Percentiles rank a stretch among this genome's conserved stretches.
phyloP scores from a whole-genome alignment of 768 basidiomycete genomes.

The Macrolepiota dolichaula region DNA sequence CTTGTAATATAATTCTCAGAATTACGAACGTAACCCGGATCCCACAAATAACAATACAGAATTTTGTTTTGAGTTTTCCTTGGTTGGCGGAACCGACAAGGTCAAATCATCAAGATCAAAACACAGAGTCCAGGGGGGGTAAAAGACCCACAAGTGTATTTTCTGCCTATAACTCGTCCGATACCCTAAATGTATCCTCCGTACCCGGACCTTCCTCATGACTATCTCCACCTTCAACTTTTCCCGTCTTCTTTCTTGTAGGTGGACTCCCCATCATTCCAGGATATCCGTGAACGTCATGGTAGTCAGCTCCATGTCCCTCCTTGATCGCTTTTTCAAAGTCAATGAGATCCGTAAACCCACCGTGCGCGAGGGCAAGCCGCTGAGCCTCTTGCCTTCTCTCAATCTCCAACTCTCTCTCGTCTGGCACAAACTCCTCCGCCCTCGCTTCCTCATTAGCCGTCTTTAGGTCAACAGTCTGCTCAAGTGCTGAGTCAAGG shows the following conservation, averaged over 20 bases:
- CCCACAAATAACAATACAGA: no score
- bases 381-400: constrained; percentile 50
- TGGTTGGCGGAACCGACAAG: no score
- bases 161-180: neutral
- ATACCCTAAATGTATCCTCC: neutral
- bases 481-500: constrained; percentile 68
- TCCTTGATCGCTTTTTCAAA: constrained; percentile 46
- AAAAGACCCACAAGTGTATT: neutral
- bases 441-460: constrained; percentile 35
- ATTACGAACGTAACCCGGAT: no score
- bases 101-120: neutral
- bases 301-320: constrained; percentile 40
- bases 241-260: constrained; percentile 22
- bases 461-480: constrained; percentile 51
- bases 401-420: constrained; percentile 44
- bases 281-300: constrained; percentile 38
- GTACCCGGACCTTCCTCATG: neutral
- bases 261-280: constrained; percentile 39
- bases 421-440: constrained; percentile 38
- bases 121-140: no score
- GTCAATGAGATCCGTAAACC: constrained; percentile 46
- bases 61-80: no score
- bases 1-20: constrained; percentile 8
- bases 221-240: neutral
- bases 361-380: constrained; percentile 48